Conservation (phyloP, 2,329 filamentous ascomycete genomes). For the Ophiocordyceps polyrhachis-furcata region DNA sequence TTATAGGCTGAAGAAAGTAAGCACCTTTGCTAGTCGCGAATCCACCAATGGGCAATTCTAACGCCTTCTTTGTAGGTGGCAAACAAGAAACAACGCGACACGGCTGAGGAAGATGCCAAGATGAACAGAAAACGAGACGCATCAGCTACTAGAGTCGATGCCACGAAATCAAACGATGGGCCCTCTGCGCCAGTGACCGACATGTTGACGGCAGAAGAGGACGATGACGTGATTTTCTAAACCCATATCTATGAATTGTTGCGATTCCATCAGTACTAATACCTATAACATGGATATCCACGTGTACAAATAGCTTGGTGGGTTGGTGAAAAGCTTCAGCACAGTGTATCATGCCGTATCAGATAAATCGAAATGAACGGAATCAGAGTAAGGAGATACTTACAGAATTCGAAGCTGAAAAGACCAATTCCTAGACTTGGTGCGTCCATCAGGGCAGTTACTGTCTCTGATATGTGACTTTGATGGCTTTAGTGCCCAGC, state of each 20-base stretch:
- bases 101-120: conserved; percentile 51
- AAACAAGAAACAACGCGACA: conserved; percentile 65
- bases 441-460: conserved; percentile 17
- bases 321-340: too few relatives aligned
- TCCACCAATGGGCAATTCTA: background rate
- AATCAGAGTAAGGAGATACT: too few relatives aligned
- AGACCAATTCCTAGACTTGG: too few relatives aligned
- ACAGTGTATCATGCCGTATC: too few relatives aligned
- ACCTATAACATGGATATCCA: background rate
- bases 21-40: background rate
- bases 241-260: background rate
- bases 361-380: too few relatives aligned
- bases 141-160: conserved; percentile 12
- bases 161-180: conserved; percentile 18
- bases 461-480: conserved; percentile 92
- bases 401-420: too few relatives aligned
- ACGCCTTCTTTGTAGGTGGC: conserved; percentile 32
- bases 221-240: conserved; percentile 75
- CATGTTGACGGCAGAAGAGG: conserved; percentile 56
- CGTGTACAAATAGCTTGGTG: too few relatives aligned
- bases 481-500: conserved; percentile 61
- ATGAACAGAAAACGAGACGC: conserved; percentile 53
- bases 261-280: too few relatives aligned
- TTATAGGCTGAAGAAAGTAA: conserved; percentile 77
- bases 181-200: conserved; percentile 27